Conservation (phyloP, 1,139 yeast species). For the Kodamaea ohmeri region DNA sequence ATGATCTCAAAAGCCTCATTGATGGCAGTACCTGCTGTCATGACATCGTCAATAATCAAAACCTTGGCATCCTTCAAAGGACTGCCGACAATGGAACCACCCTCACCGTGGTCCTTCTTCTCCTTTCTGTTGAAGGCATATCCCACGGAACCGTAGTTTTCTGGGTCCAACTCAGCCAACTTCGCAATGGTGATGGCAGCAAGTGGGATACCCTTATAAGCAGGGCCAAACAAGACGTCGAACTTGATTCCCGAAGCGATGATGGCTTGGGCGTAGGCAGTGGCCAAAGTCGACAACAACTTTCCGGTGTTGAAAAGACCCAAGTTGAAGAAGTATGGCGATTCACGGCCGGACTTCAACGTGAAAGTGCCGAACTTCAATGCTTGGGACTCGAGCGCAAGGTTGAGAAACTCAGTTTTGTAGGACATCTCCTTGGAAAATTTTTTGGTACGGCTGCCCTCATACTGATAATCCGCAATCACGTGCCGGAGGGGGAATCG, state of each 20-base stretch:
- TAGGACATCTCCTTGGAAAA: conserved; percentile 29
- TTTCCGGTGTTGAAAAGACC: conserved; percentile 85
- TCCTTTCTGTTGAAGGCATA: conserved; percentile 86
- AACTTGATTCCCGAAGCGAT: conserved; percentile 77
- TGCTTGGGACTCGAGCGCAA: conserved; percentile 78
- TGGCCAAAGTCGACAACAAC: conserved; percentile 73
- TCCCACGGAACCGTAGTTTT: conserved; percentile 59
- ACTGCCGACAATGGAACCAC: conserved; percentile 91
- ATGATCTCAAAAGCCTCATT: conserved; percentile 89
- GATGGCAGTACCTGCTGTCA: conserved; percentile 98
- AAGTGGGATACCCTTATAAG: conserved; percentile 94
- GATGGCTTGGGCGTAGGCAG: conserved; percentile 86
- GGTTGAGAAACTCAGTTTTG: conserved; percentile 69
- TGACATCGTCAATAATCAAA: conserved; percentile 90
- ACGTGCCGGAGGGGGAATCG: too few species aligned
- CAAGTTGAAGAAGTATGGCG: conserved; percentile 96
- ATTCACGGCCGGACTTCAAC: conserved; percentile 83
- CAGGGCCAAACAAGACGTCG: conserved; percentile 94
- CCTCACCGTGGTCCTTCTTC: conserved; percentile 97
- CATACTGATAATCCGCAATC: too few species aligned
- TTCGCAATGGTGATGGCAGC: conserved; percentile 92
- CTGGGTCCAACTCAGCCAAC: conserved; percentile 86
- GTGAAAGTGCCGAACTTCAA: conserved; percentile 85
- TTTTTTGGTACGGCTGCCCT: neutral
- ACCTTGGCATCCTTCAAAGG: conserved; percentile 66